phyloP scores from a whole-genome alignment of 2,329 filamentous ascomycete genomes.

The Apiospora pterosperma region DNA sequence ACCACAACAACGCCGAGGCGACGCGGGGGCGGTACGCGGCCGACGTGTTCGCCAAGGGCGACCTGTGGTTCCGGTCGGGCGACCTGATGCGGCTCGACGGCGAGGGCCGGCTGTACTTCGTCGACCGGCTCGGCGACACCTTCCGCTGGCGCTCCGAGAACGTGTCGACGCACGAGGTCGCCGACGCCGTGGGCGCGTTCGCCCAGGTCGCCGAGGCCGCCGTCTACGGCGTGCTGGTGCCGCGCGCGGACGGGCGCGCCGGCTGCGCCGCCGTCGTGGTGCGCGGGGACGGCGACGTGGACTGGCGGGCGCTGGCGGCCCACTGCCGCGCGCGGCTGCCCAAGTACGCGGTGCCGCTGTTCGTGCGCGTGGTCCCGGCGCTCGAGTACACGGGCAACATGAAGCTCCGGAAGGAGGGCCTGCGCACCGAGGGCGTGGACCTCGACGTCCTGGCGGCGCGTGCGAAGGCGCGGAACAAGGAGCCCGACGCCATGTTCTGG shows the following conservation, averaged over 20 bases:
- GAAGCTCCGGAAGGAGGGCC: constrained; percentile 40
- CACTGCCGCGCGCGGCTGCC: constrained; percentile 36
- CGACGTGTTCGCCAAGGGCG: constrained; percentile 63
- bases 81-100: constrained; percentile 58
- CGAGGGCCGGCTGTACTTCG: constrained; percentile 65
- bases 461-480: constrained; percentile 27
- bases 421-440: constrained; percentile 40
- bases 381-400: constrained; percentile 42
- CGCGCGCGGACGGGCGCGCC: constrained; percentile 39
- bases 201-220: constrained; percentile 38
- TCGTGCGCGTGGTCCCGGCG: constrained; percentile 33
- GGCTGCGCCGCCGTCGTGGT: constrained; percentile 38
- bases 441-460: constrained; percentile 28
- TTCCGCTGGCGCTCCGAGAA: constrained; percentile 61
- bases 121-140: constrained; percentile 68
- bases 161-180: constrained; percentile 42
- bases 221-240: constrained; percentile 40
- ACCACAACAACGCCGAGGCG: constrained; percentile 60
- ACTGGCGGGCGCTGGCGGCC: constrained; percentile 28
- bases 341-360: constrained; percentile 41
- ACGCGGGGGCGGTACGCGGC: constrained; percentile 60
- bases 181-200: constrained; percentile 35
- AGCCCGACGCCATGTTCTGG: constrained; percentile 33
- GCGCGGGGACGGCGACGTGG: constrained; percentile 26
- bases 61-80: constrained; percentile 65